Conservation (phyloP, 441 rosid genomes). For the Mallotus repandus region DNA sequence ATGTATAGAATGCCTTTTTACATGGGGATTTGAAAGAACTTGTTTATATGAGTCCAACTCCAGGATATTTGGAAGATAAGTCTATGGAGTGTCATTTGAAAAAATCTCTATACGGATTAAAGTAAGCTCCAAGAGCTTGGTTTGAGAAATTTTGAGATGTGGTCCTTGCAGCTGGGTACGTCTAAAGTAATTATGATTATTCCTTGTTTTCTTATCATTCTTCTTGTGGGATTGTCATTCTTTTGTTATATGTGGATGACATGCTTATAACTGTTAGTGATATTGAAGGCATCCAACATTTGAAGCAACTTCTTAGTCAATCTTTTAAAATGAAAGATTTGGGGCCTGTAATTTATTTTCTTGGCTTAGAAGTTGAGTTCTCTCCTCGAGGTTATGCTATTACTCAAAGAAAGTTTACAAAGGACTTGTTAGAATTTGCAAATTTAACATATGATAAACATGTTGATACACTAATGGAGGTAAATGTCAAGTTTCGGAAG, state of each 20-base stretch:
- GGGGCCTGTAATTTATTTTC: neutral
- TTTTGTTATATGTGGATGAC: neutral
- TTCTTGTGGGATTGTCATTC: neutral
- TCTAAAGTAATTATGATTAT: neutral
- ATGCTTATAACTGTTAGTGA: neutral
- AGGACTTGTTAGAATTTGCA: neutral
- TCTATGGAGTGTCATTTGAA: too few species aligned
- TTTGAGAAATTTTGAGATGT: too few species aligned
- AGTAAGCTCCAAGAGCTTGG: too few species aligned
- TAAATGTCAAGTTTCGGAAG: neutral
- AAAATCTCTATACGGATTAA: too few species aligned
- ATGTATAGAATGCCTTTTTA: too few species aligned
- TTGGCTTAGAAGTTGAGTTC: neutral
- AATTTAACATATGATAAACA: neutral
- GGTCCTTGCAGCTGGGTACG: neutral
- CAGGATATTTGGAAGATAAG: too few species aligned
- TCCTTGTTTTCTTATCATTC: neutral
- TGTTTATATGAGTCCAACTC: too few species aligned
- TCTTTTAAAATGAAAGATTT: neutral
- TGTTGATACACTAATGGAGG: neutral
- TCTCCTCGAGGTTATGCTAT: neutral
- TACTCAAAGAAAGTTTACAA: neutral
- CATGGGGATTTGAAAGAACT: too few species aligned
- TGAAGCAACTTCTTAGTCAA: neutral
- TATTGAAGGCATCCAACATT: neutral